Conservation (phyloP, 179 eudicot species). For the Camellia oleifera region DNA sequence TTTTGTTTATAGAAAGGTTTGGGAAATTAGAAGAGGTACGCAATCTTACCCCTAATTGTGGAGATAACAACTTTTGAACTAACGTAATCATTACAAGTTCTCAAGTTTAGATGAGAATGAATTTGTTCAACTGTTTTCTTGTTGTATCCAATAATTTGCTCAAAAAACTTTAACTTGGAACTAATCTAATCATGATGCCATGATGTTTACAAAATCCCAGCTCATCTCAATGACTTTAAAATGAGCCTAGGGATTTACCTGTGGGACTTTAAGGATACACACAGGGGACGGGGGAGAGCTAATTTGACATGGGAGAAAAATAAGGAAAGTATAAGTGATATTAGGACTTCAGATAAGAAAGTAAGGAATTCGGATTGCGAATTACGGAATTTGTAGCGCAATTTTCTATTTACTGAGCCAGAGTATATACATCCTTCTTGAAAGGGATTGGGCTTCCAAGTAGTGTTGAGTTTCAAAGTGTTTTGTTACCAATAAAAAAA, state of each 20-base stretch:
- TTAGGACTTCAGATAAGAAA: background rate
- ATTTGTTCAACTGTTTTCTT: background rate
- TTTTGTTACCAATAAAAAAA: background rate
- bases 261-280: too few relatives aligned
- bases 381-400: background rate
- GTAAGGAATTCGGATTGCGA: background rate
- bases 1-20: too few relatives aligned
- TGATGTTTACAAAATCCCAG: too few relatives aligned
- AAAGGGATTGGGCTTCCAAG: background rate
- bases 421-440: background rate
- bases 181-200: background rate
- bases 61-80: background rate
- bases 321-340: background rate
- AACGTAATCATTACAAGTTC: background rate
- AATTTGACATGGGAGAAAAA: background rate
- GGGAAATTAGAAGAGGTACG: background rate
- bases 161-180: background rate
- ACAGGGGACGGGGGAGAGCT: background rate
- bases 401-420: background rate
- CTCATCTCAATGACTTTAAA: background rate
- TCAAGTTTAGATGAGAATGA: background rate
- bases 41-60: too few relatives aligned
- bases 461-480: background rate
- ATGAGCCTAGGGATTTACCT: background rate
- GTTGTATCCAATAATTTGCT: background rate